A percentile compares a stretch with the other conserved stretches of the same genome.
These are phyloP conservation scores for Aspergillus candidus DNA, from an alignment of 2,329 filamentous ascomycete species.

Conservation along the genomic window DNA sequence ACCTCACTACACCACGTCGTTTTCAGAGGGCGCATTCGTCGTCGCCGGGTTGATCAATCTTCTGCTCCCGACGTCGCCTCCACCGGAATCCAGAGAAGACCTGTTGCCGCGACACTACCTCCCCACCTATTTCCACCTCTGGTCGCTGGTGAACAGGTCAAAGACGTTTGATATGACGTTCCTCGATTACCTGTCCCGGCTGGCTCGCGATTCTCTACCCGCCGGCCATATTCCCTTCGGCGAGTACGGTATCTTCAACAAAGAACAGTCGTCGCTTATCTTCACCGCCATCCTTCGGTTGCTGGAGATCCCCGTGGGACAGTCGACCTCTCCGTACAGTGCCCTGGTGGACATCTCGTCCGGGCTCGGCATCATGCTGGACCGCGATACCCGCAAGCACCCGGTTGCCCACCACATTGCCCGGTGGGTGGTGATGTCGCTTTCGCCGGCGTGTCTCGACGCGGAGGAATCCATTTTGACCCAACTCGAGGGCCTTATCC, in stretches of 20 bases:
- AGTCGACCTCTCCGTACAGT: conserved; percentile 89
- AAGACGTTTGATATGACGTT: conserved; percentile 81
- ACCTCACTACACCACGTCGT: conserved; percentile 87
- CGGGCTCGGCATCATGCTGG: conserved; percentile 77
- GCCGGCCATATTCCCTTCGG: conserved; percentile 72
- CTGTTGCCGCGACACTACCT: conserved; percentile 85
- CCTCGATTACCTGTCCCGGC: conserved; percentile 80
- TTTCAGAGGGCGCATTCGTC: conserved; percentile 85
- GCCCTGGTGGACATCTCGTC: conserved; percentile 70
- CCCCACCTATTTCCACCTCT: conserved; percentile 92
- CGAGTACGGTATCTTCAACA: conserved; percentile 84
- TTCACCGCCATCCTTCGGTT: conserved; percentile 86
- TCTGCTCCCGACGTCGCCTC: conserved; percentile 74
- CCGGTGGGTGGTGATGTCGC: conserved; percentile 83
- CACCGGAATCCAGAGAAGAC: conserved; percentile 61
- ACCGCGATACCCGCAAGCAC: conserved; percentile 89
- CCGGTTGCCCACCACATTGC: conserved; percentile 88
- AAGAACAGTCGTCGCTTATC: conserved; percentile 83
- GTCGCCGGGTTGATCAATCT: conserved; percentile 84
- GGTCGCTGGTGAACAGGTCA: conserved; percentile 87
- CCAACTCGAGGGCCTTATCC: conserved; percentile 82
- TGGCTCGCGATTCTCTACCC: conserved; percentile 75
- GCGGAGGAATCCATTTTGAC: conserved; percentile 73
- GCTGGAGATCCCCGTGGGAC: conserved; percentile 92
- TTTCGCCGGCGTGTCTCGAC: conserved; percentile 77